These are phyloP conservation scores for Pichia occidentalis DNA, from an alignment of 805 yeast species.

Conservation along the genomic window DNA sequence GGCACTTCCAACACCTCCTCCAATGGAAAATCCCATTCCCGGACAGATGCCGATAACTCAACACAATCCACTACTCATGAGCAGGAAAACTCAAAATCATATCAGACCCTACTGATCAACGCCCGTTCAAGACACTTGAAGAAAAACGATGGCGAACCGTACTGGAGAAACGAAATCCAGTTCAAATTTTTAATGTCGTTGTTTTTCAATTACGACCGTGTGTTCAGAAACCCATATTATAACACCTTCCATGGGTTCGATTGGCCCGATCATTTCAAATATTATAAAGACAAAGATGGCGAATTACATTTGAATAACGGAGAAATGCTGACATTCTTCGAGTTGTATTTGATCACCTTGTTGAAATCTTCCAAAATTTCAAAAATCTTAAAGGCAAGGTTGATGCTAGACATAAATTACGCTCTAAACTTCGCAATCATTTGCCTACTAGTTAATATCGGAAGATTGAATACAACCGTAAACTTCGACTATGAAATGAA, in stretches of 20 bases:
- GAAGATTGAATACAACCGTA: slow-evolving; percentile 90
- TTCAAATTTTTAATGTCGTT: slow-evolving; percentile 64
- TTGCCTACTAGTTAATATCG: slow-evolving; percentile 82
- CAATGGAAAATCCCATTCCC: too few relatives aligned
- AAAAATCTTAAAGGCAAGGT: slow-evolving; percentile 70
- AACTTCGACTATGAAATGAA: slow-evolving; percentile 95
- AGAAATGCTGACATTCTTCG: slow-evolving; percentile 66
- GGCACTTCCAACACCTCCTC: too few relatives aligned
- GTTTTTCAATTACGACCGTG: slow-evolving; percentile 55
- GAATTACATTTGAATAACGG: slow-evolving; percentile 23
- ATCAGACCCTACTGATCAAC: slow-evolving; percentile 27
- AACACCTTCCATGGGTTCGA: slow-evolving; percentile 31
- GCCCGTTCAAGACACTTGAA: slow-evolving; percentile 54
- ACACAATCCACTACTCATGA: too few relatives aligned
- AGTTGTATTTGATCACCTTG: slow-evolving; percentile 72
- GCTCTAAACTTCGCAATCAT: slow-evolving; percentile 31
- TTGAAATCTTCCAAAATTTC: slow-evolving; percentile 82
- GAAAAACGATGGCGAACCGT: slow-evolving; percentile 87
- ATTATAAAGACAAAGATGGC: slow-evolving; percentile 23
- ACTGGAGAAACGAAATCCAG: slow-evolving; percentile 84
- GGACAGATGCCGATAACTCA: too few relatives aligned
- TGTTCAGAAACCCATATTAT: slow-evolving; percentile 59
- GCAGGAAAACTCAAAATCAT: slow-evolving; percentile 19
- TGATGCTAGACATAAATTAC: slow-evolving; percentile 49
- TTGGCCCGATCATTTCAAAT: slow-evolving; percentile 30